phyloP scores from a whole-genome alignment of 768 basidiomycete genomes.

The button mushroom (Agaricus bisporus) region DNA sequence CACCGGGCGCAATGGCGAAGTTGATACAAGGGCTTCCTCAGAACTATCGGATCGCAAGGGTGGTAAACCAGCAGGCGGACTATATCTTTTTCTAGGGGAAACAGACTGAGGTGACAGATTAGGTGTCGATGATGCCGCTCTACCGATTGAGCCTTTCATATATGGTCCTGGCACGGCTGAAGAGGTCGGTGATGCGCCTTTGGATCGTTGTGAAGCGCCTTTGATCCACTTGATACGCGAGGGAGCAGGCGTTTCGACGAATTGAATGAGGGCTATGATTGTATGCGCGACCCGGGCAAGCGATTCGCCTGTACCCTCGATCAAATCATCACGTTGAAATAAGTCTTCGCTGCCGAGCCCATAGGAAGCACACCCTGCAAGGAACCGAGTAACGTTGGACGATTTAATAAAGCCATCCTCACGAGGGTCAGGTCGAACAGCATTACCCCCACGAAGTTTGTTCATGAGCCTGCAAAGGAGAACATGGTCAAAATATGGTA shows the following conservation, averaged over 20 bases:
- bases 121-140: constrained; percentile 56
- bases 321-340: constrained; percentile 64
- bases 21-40: constrained; percentile 24
- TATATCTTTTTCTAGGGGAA: constrained; percentile 41
- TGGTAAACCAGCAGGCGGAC: constrained; percentile 44
- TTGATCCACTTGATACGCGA: constrained; percentile 35
- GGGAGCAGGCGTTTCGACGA: constrained; percentile 48
- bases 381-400: constrained; percentile 72
- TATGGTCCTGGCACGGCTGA: constrained; percentile 23
- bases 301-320: constrained; percentile 51
- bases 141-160: constrained; percentile 31
- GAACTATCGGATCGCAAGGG: constrained; percentile 53
- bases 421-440: constrained; percentile 57
- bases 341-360: constrained; percentile 58
- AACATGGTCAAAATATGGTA: constrained; percentile 8
- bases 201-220: constrained; percentile 8
- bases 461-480: constrained; percentile 59
- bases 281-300: constrained; percentile 69
- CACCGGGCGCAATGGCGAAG: constrained; percentile 5
- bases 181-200: constrained; percentile 2
- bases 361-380: constrained; percentile 66
- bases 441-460: constrained; percentile 57
- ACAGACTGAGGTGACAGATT: constrained; percentile 41
- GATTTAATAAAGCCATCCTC: constrained; percentile 63
- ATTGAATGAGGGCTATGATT: constrained; percentile 61